Percentiles rank a stretch among this genome's conserved stretches.
Conservation (phyloP, 345 rosid genomes). For the Populus deltoides region DNA sequence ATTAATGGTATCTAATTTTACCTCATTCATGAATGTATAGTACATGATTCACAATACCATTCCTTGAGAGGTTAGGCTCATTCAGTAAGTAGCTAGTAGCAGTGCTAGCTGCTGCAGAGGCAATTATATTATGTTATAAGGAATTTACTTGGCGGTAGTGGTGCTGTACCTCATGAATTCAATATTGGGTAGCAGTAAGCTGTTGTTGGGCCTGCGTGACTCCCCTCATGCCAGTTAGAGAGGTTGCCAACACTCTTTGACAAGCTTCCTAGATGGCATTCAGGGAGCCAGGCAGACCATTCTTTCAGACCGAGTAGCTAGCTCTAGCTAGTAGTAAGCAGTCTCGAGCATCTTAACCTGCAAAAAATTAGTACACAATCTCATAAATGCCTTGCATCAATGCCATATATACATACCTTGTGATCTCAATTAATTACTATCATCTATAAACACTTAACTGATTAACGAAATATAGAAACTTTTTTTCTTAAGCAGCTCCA, state of each 20-base stretch:
- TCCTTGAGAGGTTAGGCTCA: not conserved
- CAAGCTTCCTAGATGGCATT: slow-evolving; percentile 54
- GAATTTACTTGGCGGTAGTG: not conserved
- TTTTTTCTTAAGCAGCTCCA: not conserved
- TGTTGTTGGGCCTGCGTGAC: slow-evolving; percentile 43
- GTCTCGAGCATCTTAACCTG: not conserved
- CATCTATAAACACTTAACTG: not conserved
- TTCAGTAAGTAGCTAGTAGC: not conserved
- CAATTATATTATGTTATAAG: not conserved
- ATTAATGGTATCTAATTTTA: not conserved
- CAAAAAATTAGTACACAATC: not conserved
- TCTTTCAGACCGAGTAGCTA: slow-evolving; percentile 1
- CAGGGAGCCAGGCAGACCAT: slow-evolving; percentile 67
- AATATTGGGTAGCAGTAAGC: not conserved
- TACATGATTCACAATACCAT: not conserved
- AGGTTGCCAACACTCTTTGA: slow-evolving; percentile 33
- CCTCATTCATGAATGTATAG: not conserved
- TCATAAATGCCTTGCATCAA: not conserved
- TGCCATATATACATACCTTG: not conserved
- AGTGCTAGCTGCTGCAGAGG: not conserved
- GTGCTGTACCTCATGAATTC: not conserved
- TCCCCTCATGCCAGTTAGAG: slow-evolving; percentile 54
- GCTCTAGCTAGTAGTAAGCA: not conserved
- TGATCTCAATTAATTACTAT: not conserved
- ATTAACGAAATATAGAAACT: not conserved